Evolutionary conservation across 2,329 filamentous ascomycete genomes (phyloP).

Genomic region (Neofusicoccum kwambonambiense): DNA sequence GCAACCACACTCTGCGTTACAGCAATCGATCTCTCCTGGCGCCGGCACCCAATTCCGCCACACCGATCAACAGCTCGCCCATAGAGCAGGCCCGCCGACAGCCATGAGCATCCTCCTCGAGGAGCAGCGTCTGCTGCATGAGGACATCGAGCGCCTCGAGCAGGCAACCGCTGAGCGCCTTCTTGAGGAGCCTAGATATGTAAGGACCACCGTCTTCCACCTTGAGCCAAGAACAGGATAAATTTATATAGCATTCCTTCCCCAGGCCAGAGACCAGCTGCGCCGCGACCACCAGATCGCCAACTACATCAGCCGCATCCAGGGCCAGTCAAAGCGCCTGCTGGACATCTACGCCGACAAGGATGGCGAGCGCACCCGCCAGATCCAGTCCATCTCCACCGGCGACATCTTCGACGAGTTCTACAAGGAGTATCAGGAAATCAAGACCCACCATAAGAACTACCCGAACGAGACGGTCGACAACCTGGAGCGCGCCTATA

Average conservation of each 20-base stretch:
- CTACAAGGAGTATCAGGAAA: conserved; percentile 76
- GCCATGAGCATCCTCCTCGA: conserved; percentile 69
- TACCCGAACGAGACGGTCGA: conserved; percentile 95
- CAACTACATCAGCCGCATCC: conserved; percentile 82
- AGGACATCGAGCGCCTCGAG: conserved; percentile 94
- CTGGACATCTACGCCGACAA: conserved; percentile 82
- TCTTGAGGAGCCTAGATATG: conserved; percentile 83
- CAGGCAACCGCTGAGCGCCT: conserved; percentile 89
- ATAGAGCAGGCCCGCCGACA: neutral
- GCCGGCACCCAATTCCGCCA: neutral
- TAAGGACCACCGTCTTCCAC: conserved; percentile 45
- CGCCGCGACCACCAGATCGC: conserved; percentile 90
- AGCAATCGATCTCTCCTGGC: neutral
- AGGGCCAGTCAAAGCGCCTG: conserved; percentile 78
- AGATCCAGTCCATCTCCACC: conserved; percentile 79
- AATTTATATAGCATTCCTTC: conserved; percentile 13
- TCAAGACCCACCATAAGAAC: conserved; percentile 83
- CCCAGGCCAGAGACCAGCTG: conserved; percentile 79
- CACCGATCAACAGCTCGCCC: neutral
- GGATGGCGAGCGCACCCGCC: conserved; percentile 67
- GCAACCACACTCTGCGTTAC: neutral
- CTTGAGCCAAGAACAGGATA: neutral
- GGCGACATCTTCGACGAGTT: conserved; percentile 90
- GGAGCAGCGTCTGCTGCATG: conserved; percentile 89
- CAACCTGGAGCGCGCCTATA: conserved; percentile 91